Evolutionary conservation across 2,329 filamentous ascomycete genomes (phyloP).

Genomic region (Pseudogymnoascus sp.): DNA sequence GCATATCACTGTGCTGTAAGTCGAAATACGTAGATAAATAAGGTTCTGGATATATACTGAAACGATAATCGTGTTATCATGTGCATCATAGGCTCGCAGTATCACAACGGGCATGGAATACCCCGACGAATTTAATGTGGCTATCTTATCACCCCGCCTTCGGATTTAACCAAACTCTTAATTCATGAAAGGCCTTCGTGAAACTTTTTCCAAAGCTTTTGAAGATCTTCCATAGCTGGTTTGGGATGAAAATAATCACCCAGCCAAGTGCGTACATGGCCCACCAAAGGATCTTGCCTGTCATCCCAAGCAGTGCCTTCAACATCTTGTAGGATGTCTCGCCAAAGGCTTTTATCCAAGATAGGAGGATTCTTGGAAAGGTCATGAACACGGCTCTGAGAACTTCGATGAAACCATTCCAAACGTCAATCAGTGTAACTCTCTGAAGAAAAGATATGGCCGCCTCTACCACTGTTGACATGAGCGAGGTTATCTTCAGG

Average conservation of each 20-base stretch:
- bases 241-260: conserved; percentile 30
- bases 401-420: conserved; percentile 29
- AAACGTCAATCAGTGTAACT: conserved; percentile 34
- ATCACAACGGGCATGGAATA: neutral
- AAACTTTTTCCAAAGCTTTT: conserved; percentile 26
- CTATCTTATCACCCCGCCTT: conserved; percentile 22
- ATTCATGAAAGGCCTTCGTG: conserved; percentile 29
- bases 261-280: conserved; percentile 23
- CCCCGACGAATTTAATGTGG: neutral
- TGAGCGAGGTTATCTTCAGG: conserved; percentile 25
- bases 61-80: neutral
- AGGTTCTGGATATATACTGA: no score
- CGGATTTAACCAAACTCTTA: conserved; percentile 31
- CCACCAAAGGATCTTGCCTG: conserved; percentile 26
- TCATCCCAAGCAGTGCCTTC: conserved; percentile 25
- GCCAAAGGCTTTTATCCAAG: conserved; percentile 21
- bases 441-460: conserved; percentile 28
- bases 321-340: conserved; percentile 25
- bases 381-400: conserved; percentile 28
- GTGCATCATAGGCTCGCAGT: neutral
- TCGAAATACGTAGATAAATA: no score
- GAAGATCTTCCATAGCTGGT: conserved; percentile 28
- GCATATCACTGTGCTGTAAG: no score
- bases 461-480: conserved; percentile 32
- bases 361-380: conserved; percentile 24